Evolutionary conservation across 805 yeast species (phyloP).

Genomic region (Nakazawaea wyomingensis): DNA sequence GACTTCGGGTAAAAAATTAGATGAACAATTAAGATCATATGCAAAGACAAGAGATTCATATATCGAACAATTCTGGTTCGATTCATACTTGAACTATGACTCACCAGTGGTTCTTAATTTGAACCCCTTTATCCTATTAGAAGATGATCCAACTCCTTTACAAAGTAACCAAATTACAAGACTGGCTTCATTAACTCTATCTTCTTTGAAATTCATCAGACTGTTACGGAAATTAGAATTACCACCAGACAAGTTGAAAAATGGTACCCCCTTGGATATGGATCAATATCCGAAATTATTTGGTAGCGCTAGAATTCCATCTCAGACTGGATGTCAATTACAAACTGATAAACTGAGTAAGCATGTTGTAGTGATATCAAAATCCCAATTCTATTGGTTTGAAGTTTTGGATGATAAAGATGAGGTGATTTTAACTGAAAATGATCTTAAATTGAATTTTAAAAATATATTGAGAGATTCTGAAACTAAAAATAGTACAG

Average conservation of each 20-base stretch:
- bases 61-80: constrained; percentile 94
- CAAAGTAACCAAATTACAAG: constrained; percentile 65
- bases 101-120: constrained; percentile 87
- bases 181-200: constrained; percentile 73
- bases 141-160: constrained; percentile 82
- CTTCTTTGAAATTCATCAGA: constrained; percentile 73
- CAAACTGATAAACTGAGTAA: constrained; percentile 72
- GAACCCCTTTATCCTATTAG: constrained; percentile 84
- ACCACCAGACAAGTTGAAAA: constrained; percentile 62
- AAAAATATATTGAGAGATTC: constrained; percentile 76
- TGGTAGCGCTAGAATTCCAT: constrained; percentile 86
- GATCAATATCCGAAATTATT: constrained; percentile 84
- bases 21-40: constrained; percentile 58
- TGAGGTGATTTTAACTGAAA: constrained; percentile 67
- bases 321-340: constrained; percentile 76
- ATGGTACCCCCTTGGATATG: constrained; percentile 72
- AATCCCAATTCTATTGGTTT: constrained; percentile 92
- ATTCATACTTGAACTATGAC: constrained; percentile 81
- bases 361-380: constrained; percentile 76
- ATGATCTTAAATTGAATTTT: constrained; percentile 69
- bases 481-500: constrained; percentile 42
- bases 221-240: constrained; percentile 73
- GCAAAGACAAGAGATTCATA: constrained; percentile 65
- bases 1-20: constrained; percentile 52
- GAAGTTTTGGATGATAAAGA: constrained; percentile 77